Evolutionary conservation across 2,329 filamentous ascomycete genomes (phyloP), one percentile per base, ranked within the genome.

Genomic region (Trematosphaeria pertusa): DNA sequence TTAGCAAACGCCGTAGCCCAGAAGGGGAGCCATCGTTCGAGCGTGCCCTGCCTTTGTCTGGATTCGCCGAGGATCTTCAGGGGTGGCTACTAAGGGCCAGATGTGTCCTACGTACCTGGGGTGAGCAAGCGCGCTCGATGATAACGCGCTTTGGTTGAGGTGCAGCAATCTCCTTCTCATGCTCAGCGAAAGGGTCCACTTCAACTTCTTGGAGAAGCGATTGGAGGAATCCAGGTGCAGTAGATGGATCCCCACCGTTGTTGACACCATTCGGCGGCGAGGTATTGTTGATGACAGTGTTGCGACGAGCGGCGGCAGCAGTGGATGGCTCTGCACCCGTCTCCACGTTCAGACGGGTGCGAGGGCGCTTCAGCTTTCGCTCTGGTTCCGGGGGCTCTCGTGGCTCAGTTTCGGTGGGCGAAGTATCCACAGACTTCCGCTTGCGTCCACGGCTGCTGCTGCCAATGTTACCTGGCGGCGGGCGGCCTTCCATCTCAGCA

Each of bases 131-230:
- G 14, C 66, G 65, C 41, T 72, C 69, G 43, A 73, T 65, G 39
- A 75, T 60, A 71, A 75, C 22, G 64, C 66, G 52, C 65, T 70
- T 56, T 73, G 78, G 67, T 38, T 68, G 62, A 18, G 68, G 67
- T 22, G 67, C 67, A 37, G 62, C 64, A 41, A 71, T 70, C 52
- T 72, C 65, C 38, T 59, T 63, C 19, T 70, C 68, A 18, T 61
- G 65, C 43, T 72, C 66, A 22, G 65, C 65, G 34, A 66, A 64
- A 14, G 64, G 62, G 39, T 70, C 64, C 7, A 71, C 80, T 64
- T 96, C 91, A 1, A 97, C 90, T 70, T 97, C 93, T 67, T 89
- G 91, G 38, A 97, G 76, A 5, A 97, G 77, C 0, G 91, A 93
- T 18, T 91, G 89, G 6, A 97, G 79, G 65, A 97, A 93, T 5